Evolutionary conservation across 208 protist genomes (phyloP).

Genomic region (Trypanosoma cruzi): DNA sequence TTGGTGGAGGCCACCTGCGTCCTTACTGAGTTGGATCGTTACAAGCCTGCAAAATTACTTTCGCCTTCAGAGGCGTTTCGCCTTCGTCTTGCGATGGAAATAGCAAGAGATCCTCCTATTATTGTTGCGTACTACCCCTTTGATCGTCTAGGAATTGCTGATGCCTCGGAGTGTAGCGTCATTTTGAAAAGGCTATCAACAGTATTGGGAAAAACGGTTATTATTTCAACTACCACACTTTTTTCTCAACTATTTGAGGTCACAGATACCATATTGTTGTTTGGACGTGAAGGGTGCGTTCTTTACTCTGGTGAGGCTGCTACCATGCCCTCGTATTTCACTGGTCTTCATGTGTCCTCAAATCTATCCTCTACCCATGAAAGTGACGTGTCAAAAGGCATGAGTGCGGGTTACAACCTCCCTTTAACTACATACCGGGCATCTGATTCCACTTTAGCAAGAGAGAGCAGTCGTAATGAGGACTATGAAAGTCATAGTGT

Average conservation of each 20-base stretch:
- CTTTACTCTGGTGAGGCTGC: constrained; percentile 49
- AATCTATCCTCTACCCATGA: neutral
- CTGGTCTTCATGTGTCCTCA: constrained; percentile 36
- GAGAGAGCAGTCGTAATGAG: neutral
- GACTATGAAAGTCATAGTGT: neutral
- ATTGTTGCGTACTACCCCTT: constrained; percentile 49
- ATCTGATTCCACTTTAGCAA: neutral
- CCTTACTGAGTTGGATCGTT: constrained; percentile 42
- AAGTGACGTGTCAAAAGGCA: neutral
- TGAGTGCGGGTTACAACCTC: neutral
- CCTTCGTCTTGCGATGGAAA: constrained; percentile 61
- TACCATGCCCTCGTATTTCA: constrained; percentile 48
- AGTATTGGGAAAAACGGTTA: constrained; percentile 53
- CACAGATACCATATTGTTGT: constrained; percentile 43
- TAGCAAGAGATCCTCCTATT: constrained; percentile 56
- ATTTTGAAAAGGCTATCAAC: constrained; percentile 39
- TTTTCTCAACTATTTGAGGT: constrained; percentile 38
- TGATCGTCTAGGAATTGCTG: constrained; percentile 28
- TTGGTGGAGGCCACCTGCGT: constrained; percentile 37
- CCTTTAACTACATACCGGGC: neutral
- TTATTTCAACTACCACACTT: constrained; percentile 44
- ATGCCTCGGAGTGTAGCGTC: constrained; percentile 28
- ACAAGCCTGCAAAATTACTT: constrained; percentile 34
- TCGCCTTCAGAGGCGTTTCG: constrained; percentile 42
- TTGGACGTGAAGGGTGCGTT: constrained; percentile 38